Base-by-base conservation (phyloP, 805 yeast species). In the Grigorovia humatica region DNA sequence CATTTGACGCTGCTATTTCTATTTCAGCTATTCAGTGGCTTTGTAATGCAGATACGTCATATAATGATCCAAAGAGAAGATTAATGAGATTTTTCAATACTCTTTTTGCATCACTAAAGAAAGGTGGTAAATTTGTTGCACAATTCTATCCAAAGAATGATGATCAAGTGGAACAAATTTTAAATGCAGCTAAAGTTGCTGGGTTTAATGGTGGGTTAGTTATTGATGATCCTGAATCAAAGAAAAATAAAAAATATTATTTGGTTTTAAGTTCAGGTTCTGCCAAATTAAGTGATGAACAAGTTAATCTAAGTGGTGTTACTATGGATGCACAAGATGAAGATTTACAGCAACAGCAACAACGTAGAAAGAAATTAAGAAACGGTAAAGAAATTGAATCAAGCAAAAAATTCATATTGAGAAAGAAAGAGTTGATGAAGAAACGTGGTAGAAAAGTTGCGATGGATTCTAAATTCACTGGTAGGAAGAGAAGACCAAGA, bases 1-100 rank as follows among this genome's bases (percentile, higher is more conserved):
- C 96, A 0, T 93, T 91, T 67, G 99, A 93, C 68, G 97, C 97
- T 1, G 98, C 96, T 1, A 87, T 93, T 35, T 84, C 95, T 27
- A 88, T 93, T 55, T 85, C 95, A 40, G 99, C 95, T 12, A 89
- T 93, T 49, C 99, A 93, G 68, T 93, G 99, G 99, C 78, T 93
- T 44, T 90, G 97, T 73, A 93, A 93, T 66, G 98, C 98, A 2
- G 99, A 93, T 67, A 77, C 88, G 6, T 69, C 88, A 2, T 74
- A 76, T 43, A 83, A 82, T 50, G 96, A 90, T 63, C 99, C 99
- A 20, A 83, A 84, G 64, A 78, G 77, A 61, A 80, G 99, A 67
- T 70, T 88, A 51, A 72, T 83, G 69, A 73, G 85, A 47, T 93
- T 93, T 63, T 93, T 93, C 76, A 85, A 86, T 67, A 83, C 96